phyloP scores from a whole-genome alignment of 2,329 filamentous ascomycete genomes.

The Trichothecium roseum region DNA sequence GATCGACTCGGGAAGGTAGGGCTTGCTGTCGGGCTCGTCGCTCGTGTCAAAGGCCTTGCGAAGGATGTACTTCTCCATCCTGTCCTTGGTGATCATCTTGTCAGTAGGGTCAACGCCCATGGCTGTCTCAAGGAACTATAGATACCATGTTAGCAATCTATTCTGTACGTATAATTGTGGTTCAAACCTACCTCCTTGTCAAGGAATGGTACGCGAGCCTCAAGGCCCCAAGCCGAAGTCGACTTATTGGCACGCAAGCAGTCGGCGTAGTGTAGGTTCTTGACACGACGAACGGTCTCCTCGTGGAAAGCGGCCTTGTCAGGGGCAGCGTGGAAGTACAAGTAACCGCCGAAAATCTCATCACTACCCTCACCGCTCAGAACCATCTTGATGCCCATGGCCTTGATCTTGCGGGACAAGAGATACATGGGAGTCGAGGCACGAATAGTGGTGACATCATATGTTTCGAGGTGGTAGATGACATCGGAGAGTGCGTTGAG shows the following conservation, averaged over 20 bases:
- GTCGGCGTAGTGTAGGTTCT: conserved; percentile 94
- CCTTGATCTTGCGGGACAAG: conserved; percentile 97
- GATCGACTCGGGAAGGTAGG: conserved; percentile 93
- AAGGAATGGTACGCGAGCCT: conserved; percentile 94
- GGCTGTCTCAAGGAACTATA: conserved; percentile 72
- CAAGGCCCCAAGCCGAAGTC: conserved; percentile 93
- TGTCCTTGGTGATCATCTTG: conserved; percentile 87
- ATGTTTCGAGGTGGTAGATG: conserved; percentile 95
- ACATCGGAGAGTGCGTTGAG: conserved; percentile 95
- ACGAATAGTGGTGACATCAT: conserved; percentile 96
- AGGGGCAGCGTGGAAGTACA: conserved; percentile 95
- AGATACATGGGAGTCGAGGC: conserved; percentile 99
- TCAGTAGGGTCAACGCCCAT: conserved; percentile 94
- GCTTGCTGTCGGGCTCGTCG: conserved; percentile 67
- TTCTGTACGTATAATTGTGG: conserved; percentile 1
- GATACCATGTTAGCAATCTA: conserved; percentile 7
- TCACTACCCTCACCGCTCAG: conserved; percentile 93
- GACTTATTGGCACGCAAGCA: conserved; percentile 99
- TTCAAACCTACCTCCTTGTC: conserved; percentile 64
- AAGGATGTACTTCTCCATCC: conserved; percentile 95
- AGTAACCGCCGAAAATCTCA: conserved; percentile 96
- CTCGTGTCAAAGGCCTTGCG: conserved; percentile 94
- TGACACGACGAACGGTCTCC: conserved; percentile 87
- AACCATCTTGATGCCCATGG: conserved; percentile 99
- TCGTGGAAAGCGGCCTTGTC: conserved; percentile 88